phyloP scores from a whole-genome alignment of 805 yeast species.

The Sugiyamaella marilandica region DNA sequence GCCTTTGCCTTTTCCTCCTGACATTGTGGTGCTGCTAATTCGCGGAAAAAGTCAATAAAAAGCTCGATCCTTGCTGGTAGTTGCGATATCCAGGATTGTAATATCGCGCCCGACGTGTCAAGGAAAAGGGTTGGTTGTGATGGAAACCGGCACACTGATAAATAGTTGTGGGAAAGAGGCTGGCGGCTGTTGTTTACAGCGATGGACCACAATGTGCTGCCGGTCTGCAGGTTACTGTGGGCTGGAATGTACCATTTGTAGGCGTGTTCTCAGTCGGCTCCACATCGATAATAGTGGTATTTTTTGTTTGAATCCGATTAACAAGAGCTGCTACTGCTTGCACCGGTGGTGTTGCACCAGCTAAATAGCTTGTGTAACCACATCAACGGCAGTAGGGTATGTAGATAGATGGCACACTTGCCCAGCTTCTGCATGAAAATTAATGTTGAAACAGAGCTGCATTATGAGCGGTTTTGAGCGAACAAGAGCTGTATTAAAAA shows the following conservation, averaged over 20 bases:
- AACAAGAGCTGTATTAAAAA: too few species aligned
- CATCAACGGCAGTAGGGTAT: too few species aligned
- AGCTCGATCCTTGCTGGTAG: neutral
- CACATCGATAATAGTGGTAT: too few species aligned
- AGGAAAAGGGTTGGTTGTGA: slow-evolving; percentile 7
- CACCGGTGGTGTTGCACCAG: neutral
- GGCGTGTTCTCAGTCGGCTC: too few species aligned
- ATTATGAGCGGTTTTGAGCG: too few species aligned
- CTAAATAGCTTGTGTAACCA: too few species aligned
- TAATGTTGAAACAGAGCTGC: too few species aligned
- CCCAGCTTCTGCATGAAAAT: too few species aligned
- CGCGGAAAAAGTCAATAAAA: slow-evolving; percentile 27
- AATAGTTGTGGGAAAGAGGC: slow-evolving; percentile 2
- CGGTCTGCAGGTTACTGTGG: neutral
- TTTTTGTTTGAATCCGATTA: too few species aligned
- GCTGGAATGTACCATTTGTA: neutral
- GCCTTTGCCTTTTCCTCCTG: slow-evolving; percentile 89
- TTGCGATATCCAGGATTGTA: neutral
- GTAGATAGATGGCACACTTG: too few species aligned
- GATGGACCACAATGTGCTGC: neutral
- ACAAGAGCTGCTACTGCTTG: neutral
- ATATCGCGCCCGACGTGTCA: slow-evolving; percentile 3
- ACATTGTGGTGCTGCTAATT: slow-evolving; percentile 46
- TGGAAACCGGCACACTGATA: slow-evolving; percentile 6
- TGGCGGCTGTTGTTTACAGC: slow-evolving; percentile 3